Percentiles rank a stretch among this genome's conserved stretches.
These are phyloP conservation scores for Trapa bicornis DNA, from an alignment of 345 rosid genomes.

Conservation along the genomic window DNA sequence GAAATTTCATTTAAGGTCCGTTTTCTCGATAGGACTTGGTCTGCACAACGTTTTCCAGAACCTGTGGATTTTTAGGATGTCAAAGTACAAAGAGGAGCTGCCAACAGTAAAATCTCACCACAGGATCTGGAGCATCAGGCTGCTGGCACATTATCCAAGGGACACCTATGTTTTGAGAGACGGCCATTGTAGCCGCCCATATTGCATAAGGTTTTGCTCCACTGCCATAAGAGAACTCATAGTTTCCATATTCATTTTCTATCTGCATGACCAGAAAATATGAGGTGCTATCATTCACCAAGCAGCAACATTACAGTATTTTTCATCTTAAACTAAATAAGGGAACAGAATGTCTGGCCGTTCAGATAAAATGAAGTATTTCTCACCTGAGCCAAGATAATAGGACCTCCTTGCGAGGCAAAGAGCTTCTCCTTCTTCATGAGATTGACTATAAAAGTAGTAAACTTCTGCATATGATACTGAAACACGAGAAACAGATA, in stretches of 20 bases:
- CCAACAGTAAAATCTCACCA: conserved; percentile 33
- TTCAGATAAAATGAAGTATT: not conserved
- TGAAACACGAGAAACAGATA: conserved; percentile 16
- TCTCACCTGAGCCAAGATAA: conserved; percentile 83
- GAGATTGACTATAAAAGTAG: conserved; percentile 52
- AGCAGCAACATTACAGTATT: not conserved
- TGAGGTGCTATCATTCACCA: not conserved
- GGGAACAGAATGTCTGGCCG: not conserved
- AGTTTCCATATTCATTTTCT: conserved; percentile 78
- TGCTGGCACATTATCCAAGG: conserved; percentile 98
- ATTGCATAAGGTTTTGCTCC: conserved; percentile 62
- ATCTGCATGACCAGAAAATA: conserved; percentile 34
- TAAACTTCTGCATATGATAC: conserved; percentile 81
- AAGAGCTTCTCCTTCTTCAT: conserved; percentile 87
- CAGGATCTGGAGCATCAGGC: conserved; percentile 58
- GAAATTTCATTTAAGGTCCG: not conserved
- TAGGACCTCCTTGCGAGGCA: conserved; percentile 94
- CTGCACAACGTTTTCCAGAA: not conserved
- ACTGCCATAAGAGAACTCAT: conserved; percentile 50
- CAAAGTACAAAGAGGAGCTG: not conserved
- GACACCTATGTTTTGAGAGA: conserved; percentile 69
- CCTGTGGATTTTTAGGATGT: not conserved
- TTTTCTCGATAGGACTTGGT: not conserved
- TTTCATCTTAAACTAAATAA: not conserved
- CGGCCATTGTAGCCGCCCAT: conserved; percentile 93